phyloP scores from a whole-genome alignment of 768 basidiomycete genomes.

The Leucogyrophana mollusca region DNA sequence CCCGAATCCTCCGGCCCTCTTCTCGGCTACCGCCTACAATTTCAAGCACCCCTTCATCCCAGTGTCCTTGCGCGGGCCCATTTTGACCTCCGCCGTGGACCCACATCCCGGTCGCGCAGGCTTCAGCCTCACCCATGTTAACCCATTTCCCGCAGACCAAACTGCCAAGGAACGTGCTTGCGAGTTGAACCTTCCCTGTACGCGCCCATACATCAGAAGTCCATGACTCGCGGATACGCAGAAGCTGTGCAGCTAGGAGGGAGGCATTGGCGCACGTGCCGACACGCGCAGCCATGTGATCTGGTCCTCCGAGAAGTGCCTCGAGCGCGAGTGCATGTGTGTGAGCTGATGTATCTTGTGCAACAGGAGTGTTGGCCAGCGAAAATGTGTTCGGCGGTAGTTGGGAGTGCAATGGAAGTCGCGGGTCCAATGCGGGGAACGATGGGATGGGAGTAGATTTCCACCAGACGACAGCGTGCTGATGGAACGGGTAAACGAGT shows the following conservation, averaged over 20 bases:
- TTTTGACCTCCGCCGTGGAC: constrained; percentile 39
- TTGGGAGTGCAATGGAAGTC: constrained; percentile 66
- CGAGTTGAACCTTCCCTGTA: constrained; percentile 77
- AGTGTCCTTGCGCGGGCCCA: constrained; percentile 46
- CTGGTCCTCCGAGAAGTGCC: constrained; percentile 73
- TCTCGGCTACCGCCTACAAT: constrained; percentile 76
- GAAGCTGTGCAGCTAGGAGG: constrained; percentile 70
- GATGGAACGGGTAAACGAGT: constrained; percentile 7
- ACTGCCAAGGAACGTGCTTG: constrained; percentile 71
- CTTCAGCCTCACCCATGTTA: constrained; percentile 72
- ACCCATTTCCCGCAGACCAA: constrained; percentile 71
- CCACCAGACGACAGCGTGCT: constrained; percentile 86
- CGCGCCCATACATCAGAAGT: constrained; percentile 75
- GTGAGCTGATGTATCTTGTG: constrained; percentile 80
- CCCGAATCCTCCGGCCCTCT: constrained; percentile 68
- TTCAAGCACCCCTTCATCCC: constrained; percentile 80
- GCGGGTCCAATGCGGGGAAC: constrained; percentile 70
- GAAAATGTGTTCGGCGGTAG: constrained; percentile 68
- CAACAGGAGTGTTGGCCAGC: constrained; percentile 69
- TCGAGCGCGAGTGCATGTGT: constrained; percentile 77
- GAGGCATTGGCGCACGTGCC: constrained; percentile 73
- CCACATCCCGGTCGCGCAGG: constrained; percentile 80
- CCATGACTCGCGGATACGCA: constrained; percentile 78
- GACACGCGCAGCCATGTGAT: constrained; percentile 72
- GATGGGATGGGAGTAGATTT: constrained; percentile 74